Conservation (phyloP, 1,284 basidiomycete genomes). For the Sutorius eximius region DNA sequence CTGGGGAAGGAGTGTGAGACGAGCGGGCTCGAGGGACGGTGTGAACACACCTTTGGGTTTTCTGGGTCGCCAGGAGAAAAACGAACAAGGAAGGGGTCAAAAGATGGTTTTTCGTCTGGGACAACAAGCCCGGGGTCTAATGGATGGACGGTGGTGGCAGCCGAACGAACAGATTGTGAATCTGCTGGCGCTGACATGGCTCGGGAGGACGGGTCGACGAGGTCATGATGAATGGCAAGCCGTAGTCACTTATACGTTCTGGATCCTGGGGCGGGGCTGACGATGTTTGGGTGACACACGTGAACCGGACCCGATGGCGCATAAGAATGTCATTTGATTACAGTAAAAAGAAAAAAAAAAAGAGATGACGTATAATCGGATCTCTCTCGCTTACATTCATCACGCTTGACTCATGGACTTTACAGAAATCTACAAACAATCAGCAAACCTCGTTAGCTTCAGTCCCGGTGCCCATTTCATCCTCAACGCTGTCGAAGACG, state of each 20-base stretch:
- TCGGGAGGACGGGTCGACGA: background rate
- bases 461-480: conserved; percentile 75
- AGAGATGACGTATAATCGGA: too few species aligned
- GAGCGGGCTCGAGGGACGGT: background rate
- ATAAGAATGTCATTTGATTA: too few species aligned
- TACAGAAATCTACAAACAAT: conserved; percentile 77
- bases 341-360: too few species aligned
- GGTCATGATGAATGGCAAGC: conserved; percentile 7
- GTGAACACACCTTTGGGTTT: conserved; percentile 39
- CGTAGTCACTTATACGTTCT: conserved; percentile 15
- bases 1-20: conserved; percentile 31
- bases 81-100: conserved; percentile 34
- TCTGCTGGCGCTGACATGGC: conserved; percentile 19
- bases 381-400: background rate
- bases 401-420: conserved; percentile 57
- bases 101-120: conserved; percentile 14
- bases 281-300: conserved; percentile 2
- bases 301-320: background rate
- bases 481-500: conserved; percentile 69
- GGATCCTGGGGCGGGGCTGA: conserved; percentile 11
- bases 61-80: conserved; percentile 33
- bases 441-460: conserved; percentile 64
- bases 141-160: conserved; percentile 16
- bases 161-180: conserved; percentile 18
- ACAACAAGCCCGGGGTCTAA: conserved; percentile 12